Evolutionary conservation across 257 asterid species (phyloP).

Genomic region (Gentiana dahurica): DNA sequence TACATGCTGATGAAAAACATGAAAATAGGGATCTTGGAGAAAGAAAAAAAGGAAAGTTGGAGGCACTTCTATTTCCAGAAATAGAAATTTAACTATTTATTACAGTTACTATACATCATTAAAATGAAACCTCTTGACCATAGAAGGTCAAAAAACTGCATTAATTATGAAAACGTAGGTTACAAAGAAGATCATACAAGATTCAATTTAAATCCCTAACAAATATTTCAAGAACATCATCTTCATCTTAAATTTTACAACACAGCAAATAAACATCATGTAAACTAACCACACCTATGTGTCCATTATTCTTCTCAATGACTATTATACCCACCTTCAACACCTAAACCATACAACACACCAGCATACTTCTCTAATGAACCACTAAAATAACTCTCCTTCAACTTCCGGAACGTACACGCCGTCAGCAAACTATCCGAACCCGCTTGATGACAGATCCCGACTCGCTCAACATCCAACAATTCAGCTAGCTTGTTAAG

Average conservation of each 20-base stretch:
- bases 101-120: too few relatives aligned
- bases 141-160: too few relatives aligned
- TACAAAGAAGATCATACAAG: too few relatives aligned
- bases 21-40: too few relatives aligned
- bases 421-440: constrained; percentile 37
- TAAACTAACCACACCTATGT: constrained; percentile 11
- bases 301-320: constrained; percentile 15
- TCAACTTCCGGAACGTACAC: constrained; percentile 31
- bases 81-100: too few relatives aligned
- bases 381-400: constrained; percentile 31
- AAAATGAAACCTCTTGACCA: too few relatives aligned
- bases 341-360: constrained; percentile 38
- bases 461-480: constrained; percentile 39
- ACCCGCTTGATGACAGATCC: constrained; percentile 39
- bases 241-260: constrained; percentile 27
- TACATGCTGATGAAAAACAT: too few relatives aligned
- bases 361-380: constrained; percentile 37
- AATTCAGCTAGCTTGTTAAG: constrained; percentile 37
- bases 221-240: background rate
- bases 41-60: too few relatives aligned
- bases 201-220: background rate
- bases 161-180: too few relatives aligned
- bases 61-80: too few relatives aligned
- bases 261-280: constrained; percentile 11
- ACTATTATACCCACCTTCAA: constrained; percentile 24